A percentile compares a stretch with the other conserved stretches of the same genome.
These are phyloP conservation scores for Ascochyta fabae DNA, from an alignment of 2,329 filamentous ascomycete genomes.

Conservation along the genomic window DNA sequence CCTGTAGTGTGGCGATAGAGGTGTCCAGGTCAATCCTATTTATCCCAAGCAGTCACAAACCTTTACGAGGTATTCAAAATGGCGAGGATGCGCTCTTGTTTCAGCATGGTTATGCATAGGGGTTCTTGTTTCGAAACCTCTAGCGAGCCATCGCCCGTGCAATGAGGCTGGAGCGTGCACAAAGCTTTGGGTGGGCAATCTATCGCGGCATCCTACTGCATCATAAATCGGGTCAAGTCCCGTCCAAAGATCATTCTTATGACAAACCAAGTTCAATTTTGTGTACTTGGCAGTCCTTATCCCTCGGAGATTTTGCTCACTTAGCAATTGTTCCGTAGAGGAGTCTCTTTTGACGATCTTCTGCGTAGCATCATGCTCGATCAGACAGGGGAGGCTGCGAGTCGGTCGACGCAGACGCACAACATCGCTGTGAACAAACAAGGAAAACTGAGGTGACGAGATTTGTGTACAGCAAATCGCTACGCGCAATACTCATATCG, in stretches of 20 bases:
- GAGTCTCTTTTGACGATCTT: too few relatives aligned
- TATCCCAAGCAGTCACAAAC: not conserved
- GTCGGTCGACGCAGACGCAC: too few relatives aligned
- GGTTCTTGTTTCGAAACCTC: slow-evolving; percentile 3
- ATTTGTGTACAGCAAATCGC: not conserved
- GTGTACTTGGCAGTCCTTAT: not conserved
- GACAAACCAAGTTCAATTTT: not conserved
- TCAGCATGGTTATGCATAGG: slow-evolving; percentile 1
- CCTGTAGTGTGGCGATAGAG: too few relatives aligned
- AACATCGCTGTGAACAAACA: not conserved
- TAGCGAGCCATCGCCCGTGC: not conserved
- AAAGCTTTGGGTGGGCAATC: not conserved
- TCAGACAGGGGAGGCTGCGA: too few relatives aligned
- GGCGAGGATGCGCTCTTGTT: not conserved
- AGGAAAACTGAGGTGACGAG: not conserved
- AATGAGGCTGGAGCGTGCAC: not conserved
- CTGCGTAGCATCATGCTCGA: too few relatives aligned
- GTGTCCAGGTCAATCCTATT: not conserved
- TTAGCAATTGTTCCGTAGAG: not conserved
- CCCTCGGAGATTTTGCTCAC: not conserved
- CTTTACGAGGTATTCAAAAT: not conserved
- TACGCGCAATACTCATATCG: not conserved
- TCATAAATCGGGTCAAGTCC: not conserved
- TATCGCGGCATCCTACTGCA: not conserved
- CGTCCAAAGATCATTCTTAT: not conserved